Percentiles rank a stretch among this genome's conserved stretches.
These are phyloP conservation scores for Corynascus novoguineensis DNA, from an alignment of 495 filamentous ascomycete species.

Conservation along the genomic window DNA sequence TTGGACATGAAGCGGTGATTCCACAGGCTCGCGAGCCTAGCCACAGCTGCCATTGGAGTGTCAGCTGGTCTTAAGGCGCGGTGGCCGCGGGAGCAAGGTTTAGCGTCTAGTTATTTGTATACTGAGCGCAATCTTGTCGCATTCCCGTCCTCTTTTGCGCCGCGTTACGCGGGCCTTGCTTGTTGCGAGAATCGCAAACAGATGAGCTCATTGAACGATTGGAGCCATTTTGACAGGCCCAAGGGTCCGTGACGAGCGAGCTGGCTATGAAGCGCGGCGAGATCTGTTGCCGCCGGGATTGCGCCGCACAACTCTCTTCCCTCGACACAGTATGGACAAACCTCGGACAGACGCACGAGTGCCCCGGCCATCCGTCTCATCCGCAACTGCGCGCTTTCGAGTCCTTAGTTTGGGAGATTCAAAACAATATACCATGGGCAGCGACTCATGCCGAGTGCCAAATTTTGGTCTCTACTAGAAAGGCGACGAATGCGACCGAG, in stretches of 20 bases:
- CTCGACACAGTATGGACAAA: not conserved
- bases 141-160: no score
- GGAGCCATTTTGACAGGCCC: not conserved
- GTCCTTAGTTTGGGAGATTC: not conserved
- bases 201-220: not conserved
- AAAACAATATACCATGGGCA: not conserved
- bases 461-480: not conserved
- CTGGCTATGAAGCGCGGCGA: not conserved
- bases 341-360: not conserved
- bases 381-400: not conserved
- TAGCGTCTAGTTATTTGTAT: not conserved
- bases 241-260: not conserved
- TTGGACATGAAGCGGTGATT: constrained; percentile 3
- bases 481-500: not conserved
- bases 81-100: not conserved
- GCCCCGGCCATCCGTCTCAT: not conserved
- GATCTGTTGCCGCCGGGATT: not conserved
- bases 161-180: no score
- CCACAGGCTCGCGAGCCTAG: not conserved
- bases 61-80: not conserved
- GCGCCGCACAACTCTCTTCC: not conserved
- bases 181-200: not conserved
- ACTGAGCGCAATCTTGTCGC: constrained; percentile 14
- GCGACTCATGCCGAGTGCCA: not conserved
- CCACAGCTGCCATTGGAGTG: not conserved